Evolutionary conservation across 2,329 filamentous ascomycete genomes (phyloP).

Genomic region (Colletotrichum euphorbiae): DNA sequence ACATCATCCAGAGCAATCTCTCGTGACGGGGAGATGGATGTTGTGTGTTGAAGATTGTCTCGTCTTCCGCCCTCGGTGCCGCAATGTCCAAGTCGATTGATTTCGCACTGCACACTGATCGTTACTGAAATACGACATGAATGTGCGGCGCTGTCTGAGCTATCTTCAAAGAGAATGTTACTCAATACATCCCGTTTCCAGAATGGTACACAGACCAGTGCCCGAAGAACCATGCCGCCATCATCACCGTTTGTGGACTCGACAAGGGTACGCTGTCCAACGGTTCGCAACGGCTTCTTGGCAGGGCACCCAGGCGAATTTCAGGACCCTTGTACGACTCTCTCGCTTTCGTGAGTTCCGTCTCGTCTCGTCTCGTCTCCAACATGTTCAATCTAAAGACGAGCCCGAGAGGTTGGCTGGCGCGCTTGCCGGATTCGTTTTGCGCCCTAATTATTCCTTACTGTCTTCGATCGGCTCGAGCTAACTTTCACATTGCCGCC

Average conservation of each 20-base stretch:
- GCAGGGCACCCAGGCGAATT: not conserved
- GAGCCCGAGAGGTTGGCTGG: constrained; percentile 6
- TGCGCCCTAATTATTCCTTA: not conserved
- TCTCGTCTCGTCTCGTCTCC: not conserved
- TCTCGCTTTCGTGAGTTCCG: not conserved
- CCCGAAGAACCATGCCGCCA: too few relatives aligned
- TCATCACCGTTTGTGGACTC: too few relatives aligned
- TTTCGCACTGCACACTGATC: too few relatives aligned
- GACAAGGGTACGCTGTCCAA: constrained; percentile 15
- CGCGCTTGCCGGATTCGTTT: constrained; percentile 12
- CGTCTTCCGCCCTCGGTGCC: not conserved
- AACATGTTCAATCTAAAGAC: constrained; percentile 15
- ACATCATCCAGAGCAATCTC: constrained; percentile 1
- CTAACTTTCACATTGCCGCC: not conserved
- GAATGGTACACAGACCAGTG: too few relatives aligned
- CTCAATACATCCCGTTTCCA: too few relatives aligned
- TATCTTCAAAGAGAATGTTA: too few relatives aligned
- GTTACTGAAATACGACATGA: too few relatives aligned
- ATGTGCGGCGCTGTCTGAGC: too few relatives aligned
- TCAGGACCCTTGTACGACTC: not conserved
- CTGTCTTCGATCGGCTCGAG: not conserved
- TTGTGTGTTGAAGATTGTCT: not conserved
- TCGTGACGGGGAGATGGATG: constrained; percentile 4
- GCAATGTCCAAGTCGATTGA: not conserved
- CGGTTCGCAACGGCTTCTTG: constrained; percentile 13